Conservation (phyloP, 148 eudicot species). For the Gaultheria prostrata region DNA sequence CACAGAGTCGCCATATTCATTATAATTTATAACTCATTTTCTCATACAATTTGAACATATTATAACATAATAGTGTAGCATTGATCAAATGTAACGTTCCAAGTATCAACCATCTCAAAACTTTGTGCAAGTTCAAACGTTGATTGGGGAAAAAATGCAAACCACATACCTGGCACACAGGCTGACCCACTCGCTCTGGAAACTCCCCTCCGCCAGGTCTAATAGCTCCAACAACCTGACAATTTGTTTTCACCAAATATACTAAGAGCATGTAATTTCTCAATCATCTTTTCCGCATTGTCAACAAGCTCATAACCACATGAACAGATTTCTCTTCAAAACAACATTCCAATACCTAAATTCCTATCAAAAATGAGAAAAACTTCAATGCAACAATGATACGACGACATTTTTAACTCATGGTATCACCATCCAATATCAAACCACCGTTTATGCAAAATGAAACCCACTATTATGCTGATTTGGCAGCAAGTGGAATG, state of each 20-base stretch:
- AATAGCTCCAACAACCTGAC: constrained; percentile 57
- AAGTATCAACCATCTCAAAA: background rate
- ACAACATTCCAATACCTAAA: background rate
- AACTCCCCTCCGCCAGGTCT: constrained; percentile 59
- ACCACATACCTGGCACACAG: constrained; percentile 77
- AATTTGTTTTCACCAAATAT: constrained; percentile 1
- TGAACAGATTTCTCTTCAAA: background rate
- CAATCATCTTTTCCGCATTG: background rate
- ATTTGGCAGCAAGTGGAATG: background rate
- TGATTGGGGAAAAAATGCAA: background rate
- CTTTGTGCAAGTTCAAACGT: background rate
- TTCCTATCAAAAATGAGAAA: background rate
- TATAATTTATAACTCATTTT: background rate
- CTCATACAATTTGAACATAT: background rate
- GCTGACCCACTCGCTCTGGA: constrained; percentile 87
- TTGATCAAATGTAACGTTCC: constrained; percentile 10
- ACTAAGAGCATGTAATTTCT: constrained; percentile 6
- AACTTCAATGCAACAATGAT: background rate
- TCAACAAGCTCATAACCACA: background rate
- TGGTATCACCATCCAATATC: constrained; percentile 6
- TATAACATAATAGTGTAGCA: background rate
- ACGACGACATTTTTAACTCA: background rate
- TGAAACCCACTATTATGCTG: background rate
- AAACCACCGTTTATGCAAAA: background rate
- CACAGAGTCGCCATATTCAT: too few relatives aligned